Percentiles rank a stretch among this genome's conserved stretches.
These are phyloP conservation scores for Apodospora peruviana DNA, from an alignment of 495 filamentous ascomycete genomes.

Conservation along the genomic window DNA sequence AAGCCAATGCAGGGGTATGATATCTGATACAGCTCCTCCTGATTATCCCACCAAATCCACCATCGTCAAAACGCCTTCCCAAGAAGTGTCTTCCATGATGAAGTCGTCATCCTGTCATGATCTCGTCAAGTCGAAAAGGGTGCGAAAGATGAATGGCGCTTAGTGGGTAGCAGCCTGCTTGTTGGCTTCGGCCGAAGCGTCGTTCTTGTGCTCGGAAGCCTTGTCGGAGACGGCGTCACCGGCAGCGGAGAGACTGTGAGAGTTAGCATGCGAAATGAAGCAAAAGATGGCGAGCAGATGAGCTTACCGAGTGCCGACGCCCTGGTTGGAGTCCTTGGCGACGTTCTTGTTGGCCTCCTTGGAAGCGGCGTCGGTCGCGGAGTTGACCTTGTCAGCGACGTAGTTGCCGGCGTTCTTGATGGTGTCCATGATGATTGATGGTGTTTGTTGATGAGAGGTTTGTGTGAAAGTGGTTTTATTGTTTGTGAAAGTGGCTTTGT, in stretches of 20 bases:
- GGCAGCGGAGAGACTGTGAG: conserved; percentile 43
- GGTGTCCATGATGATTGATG: conserved; percentile 49
- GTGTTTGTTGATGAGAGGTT: conserved; percentile 10
- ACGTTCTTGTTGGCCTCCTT: conserved; percentile 65
- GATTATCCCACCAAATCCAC: too few relatives aligned
- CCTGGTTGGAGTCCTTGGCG: conserved; percentile 52
- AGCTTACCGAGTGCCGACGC: conserved; percentile 46
- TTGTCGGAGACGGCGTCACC: conserved; percentile 55
- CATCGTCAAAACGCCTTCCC: too few relatives aligned
- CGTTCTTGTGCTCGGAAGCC: conserved; percentile 49
- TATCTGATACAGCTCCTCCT: too few relatives aligned
- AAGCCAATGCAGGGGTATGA: too few relatives aligned
- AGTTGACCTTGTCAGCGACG: conserved; percentile 54
- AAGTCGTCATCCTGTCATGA: too few relatives aligned
- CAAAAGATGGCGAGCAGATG: background rate
- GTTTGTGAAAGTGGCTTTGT: conserved; percentile 2
- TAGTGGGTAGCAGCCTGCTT: conserved; percentile 55
- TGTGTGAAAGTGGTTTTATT: background rate
- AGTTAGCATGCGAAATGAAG: conserved; percentile 14
- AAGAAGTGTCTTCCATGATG: too few relatives aligned
- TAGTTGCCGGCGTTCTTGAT: conserved; percentile 57
- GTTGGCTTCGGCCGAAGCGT: conserved; percentile 50
- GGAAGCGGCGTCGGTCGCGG: conserved; percentile 40
- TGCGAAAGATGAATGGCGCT: conserved; percentile 19
- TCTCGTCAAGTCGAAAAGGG: conserved; percentile 1